These are phyloP conservation scores for Pulveroboletus sp. DNA, from an alignment of 768 basidiomycete genomes.

Conservation along the genomic window DNA sequence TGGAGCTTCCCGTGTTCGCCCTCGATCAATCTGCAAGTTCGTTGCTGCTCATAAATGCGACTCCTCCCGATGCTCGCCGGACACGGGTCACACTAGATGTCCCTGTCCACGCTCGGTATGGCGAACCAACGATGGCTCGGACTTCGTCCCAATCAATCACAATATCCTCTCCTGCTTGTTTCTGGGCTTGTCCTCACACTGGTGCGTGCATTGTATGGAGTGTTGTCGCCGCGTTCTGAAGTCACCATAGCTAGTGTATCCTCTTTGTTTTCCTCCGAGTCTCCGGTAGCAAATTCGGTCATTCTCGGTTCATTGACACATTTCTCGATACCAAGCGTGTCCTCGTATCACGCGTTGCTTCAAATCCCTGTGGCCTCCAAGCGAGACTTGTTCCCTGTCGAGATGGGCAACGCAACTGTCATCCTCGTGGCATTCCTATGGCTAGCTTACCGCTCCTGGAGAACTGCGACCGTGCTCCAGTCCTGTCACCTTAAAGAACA, in stretches of 20 bases:
- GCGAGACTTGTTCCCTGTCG: constrained; percentile 30
- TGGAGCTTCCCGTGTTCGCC: constrained; percentile 41
- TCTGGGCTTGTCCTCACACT: constrained; percentile 30
- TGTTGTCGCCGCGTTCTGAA: constrained; percentile 5
- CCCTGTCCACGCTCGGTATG: constrained; percentile 45
- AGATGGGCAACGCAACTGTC: constrained; percentile 32
- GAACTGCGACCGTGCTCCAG: constrained; percentile 19
- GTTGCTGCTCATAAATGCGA: constrained; percentile 32
- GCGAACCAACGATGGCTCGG: constrained; percentile 19
- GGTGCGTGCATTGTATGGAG: constrained; percentile 14
- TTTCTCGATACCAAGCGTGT: constrained; percentile 15
- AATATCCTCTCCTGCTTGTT: constrained; percentile 26
- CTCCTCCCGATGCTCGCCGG: constrained; percentile 3
- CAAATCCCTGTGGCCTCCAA: constrained; percentile 34
- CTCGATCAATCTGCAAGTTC: constrained; percentile 23
- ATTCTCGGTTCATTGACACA: constrained; percentile 16
- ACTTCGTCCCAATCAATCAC: constrained; percentile 18
- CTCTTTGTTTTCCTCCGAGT: constrained; percentile 7
- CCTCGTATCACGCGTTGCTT: constrained; percentile 7
- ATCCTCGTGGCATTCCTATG: constrained; percentile 33
- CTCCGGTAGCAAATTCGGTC: constrained; percentile 19
- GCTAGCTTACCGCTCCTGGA: constrained; percentile 26
- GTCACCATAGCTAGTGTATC: constrained; percentile 3
- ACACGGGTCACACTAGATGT: constrained; percentile 27
- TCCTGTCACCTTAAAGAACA: constrained; percentile 23